Base-by-base conservation (phyloP, 2,329 filamentous ascomycete genomes). In the Phialophora tarda region DNA sequence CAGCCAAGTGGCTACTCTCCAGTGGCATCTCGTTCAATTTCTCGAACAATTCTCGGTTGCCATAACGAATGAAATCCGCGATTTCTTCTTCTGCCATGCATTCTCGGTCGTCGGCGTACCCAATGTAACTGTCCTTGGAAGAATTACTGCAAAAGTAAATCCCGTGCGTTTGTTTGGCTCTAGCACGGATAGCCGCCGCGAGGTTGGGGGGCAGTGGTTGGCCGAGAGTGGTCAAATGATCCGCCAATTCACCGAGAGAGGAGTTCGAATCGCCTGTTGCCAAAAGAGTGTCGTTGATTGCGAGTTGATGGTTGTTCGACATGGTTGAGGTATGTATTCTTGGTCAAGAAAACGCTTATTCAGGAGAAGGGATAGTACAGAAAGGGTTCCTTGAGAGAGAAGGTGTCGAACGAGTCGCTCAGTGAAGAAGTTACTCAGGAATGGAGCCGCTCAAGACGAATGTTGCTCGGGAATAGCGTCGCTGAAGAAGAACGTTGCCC, bases 111-210 rank as follows among this genome's bases (percentile, higher is more conserved):
- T 68, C 66, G 3, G 66, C 32, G 41, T 57, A 59, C 6, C 67
- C 67, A n/a, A 61, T 55, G 47, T 54, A 66, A 28, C 67, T 69
- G 4, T 50, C 17, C 4, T 23, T 53, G 26, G 51, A 59, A 17
- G 67, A 47, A 48, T 62, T 47, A 8, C 51, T 44, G 58, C 61
- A 61, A 23, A 69, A 63, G 41, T 69, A 69, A 14, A 64, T 44
- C 21, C 26, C 44, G 38, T 66, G 28, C 0, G 14, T 44, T 44
- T 59, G 53, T 26, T 34, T 34, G 21, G 54, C 41, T 60, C 56
- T 59, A 44, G 47, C 24, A 17, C n/a, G 30, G 34, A 23, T 34
- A n/a, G 24, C 53, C 23, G 24, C 53, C 34, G n/a, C 53, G 28
- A 21, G 28, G 30, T 23, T 50, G 23, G 7, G 38, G 26, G 34